A percentile compares a stretch with the other conserved stretches of the same genome.
Conservation (phyloP, 257 asterid genomes). For the Agastache rugosa region DNA sequence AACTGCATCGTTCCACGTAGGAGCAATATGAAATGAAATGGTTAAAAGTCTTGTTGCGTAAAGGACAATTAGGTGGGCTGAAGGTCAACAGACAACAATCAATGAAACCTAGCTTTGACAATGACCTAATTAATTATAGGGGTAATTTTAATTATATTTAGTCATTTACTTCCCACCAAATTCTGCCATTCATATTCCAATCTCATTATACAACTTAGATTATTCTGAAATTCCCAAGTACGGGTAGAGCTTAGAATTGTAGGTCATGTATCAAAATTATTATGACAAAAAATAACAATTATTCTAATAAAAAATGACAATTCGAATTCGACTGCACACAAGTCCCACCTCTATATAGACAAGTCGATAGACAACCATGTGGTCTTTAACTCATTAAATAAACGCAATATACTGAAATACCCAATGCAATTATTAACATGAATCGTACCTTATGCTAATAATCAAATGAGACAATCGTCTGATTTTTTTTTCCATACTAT, state of each 20-base stretch:
- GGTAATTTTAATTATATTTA: not conserved
- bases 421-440: not conserved
- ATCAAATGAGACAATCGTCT: not conserved
- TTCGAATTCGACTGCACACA: no score
- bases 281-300: no score
- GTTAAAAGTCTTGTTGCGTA: not conserved
- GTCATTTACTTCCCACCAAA: constrained; percentile 19
- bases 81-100: not conserved
- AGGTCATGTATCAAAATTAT: no score
- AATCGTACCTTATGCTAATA: not conserved
- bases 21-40: not conserved
- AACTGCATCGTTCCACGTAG: not conserved
- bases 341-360: no score
- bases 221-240: not conserved
- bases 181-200: not conserved
- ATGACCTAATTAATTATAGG: not conserved
- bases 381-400: not conserved
- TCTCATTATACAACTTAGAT: no score
- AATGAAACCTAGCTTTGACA: constrained; percentile 13
- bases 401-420: not conserved
- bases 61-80: constrained; percentile 1
- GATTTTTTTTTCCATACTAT: not conserved
- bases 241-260: no score
- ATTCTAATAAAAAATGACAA: no score
- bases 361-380: not conserved